These are phyloP conservation scores for Spencermartinsiella europaea DNA, from an alignment of 805 yeast species.

Conservation along the genomic window DNA sequence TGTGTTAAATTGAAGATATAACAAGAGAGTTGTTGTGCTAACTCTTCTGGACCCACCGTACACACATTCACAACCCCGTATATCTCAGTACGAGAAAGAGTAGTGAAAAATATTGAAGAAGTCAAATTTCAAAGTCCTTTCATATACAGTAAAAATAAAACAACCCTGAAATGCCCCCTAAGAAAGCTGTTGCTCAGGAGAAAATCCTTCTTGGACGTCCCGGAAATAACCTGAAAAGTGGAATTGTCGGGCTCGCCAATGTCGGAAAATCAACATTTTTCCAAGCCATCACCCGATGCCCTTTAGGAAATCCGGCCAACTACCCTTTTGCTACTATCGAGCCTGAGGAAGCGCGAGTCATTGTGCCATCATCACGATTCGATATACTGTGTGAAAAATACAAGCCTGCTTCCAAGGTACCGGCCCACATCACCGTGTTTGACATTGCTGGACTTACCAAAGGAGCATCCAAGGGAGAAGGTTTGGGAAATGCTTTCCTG, in stretches of 20 bases:
- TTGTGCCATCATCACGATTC: slow-evolving; percentile 86
- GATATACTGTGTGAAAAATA: slow-evolving; percentile 70
- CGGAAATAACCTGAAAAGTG: slow-evolving; percentile 61
- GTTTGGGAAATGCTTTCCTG: slow-evolving; percentile 95
- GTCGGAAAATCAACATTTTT: slow-evolving; percentile 95
- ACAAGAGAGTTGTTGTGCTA: too few species aligned
- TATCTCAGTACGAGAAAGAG: not conserved
- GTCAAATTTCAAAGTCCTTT: too few species aligned
- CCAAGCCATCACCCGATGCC: slow-evolving; percentile 92
- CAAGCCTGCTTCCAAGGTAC: slow-evolving; percentile 77
- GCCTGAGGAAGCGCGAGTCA: slow-evolving; percentile 96
- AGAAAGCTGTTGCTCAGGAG: slow-evolving; percentile 63
- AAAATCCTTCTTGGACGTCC: slow-evolving; percentile 81
- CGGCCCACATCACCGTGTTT: slow-evolving; percentile 87
- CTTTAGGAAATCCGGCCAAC: slow-evolving; percentile 94
- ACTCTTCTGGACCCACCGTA: too few species aligned
- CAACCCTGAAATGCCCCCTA: slow-evolving; percentile 84
- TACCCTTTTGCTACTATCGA: slow-evolving; percentile 98
- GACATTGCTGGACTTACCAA: slow-evolving; percentile 98
- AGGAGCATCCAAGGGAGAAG: slow-evolving; percentile 96
- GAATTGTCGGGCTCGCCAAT: slow-evolving; percentile 91
- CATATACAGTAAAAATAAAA: too few species aligned
- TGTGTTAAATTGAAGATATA: too few species aligned
- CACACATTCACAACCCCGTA: not conserved
- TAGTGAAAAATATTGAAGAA: not conserved